Base-by-base conservation (phyloP, 2,329 filamentous ascomycete genomes). In the Arthrobotrys megalospora region DNA sequence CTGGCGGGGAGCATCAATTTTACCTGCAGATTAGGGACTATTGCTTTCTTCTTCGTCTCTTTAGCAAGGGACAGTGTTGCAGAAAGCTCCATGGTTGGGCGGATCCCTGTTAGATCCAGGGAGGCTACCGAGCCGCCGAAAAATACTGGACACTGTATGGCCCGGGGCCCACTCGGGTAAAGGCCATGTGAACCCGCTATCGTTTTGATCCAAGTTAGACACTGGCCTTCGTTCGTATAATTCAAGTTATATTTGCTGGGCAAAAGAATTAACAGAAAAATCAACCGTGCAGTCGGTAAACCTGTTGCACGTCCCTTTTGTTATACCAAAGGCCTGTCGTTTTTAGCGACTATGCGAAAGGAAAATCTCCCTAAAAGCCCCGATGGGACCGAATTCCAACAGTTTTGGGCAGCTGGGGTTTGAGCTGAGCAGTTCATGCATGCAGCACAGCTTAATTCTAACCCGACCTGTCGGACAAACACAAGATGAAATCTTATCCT, bases 11-110 rank as follows among this genome's bases (percentile, higher is more conserved):
- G 75, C 45, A 72, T 78, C 75, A 78, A 78, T 78, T 78, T 78
- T 71, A 78, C 75, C 75, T 78, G 75, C 75, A 78, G 67, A 78
- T 78, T 72, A 67, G 75, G 66, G 68, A 78, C 67, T n/a, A 14
- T 62, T 72, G 66, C 50, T 78, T 71, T 78, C 67, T 78, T 67
- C 67, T 71, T 72, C 47, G 60, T 62, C 67, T 47, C 43, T 43
- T 66, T 72, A 63, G 72, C 60, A 50, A 78, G 75, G 67, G 75
- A 67, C 52, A 65, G 73, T 72, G 75, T 78, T 72, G 75, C 67
- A 78, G 67, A 78, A 78, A 55, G 62, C 75, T 78, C 75, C 75
- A 68, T 64, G 67, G 67, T 71, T 78, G 16, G 62, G 62, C 67
- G 75, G 75, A 60, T 43, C 75, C 67, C 60, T 71, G 75, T 72